Conservation (phyloP, 257 asterid species). For the Ligustrum vulgare region DNA sequence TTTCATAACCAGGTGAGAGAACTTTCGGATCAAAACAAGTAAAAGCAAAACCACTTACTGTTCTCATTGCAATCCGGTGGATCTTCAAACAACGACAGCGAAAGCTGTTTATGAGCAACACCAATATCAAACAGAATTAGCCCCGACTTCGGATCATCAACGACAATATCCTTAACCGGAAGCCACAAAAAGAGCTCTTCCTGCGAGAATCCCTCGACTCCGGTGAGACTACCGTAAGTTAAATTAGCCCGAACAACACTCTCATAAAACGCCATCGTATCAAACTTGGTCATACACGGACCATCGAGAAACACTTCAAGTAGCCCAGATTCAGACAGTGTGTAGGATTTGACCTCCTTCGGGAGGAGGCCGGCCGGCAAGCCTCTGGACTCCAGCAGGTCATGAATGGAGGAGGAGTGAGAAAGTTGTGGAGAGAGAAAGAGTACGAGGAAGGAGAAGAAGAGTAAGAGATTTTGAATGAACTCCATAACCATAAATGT, state of each 20-base stretch:
- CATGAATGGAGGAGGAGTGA: slow-evolving; percentile 62
- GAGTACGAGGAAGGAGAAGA: slow-evolving; percentile 13
- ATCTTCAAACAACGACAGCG: slow-evolving; percentile 84
- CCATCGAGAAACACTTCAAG: slow-evolving; percentile 73
- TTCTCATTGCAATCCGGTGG: slow-evolving; percentile 68
- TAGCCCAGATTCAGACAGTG: slow-evolving; percentile 57
- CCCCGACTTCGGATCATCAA: slow-evolving; percentile 77
- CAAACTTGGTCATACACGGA: slow-evolving; percentile 84
- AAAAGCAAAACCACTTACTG: slow-evolving; percentile 30
- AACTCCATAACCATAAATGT: neutral
- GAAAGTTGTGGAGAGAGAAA: neutral
- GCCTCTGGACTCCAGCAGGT: slow-evolving; percentile 71
- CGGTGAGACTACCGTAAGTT: slow-evolving; percentile 73
- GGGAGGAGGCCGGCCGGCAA: slow-evolving; percentile 91
- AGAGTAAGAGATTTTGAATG: neutral
- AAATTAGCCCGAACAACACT: slow-evolving; percentile 72
- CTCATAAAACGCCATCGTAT: slow-evolving; percentile 84
- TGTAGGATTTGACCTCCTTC: slow-evolving; percentile 65
- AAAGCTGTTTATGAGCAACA: slow-evolving; percentile 79
- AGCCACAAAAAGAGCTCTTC: slow-evolving; percentile 95
- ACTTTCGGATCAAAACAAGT: neutral
- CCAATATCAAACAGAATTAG: slow-evolving; percentile 83
- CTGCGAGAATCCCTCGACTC: slow-evolving; percentile 80
- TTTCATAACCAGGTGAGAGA: neutral
- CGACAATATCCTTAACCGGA: slow-evolving; percentile 80